Conservation (phyloP, 495 filamentous ascomycete genomes). For the Penicillium flavigenum region DNA sequence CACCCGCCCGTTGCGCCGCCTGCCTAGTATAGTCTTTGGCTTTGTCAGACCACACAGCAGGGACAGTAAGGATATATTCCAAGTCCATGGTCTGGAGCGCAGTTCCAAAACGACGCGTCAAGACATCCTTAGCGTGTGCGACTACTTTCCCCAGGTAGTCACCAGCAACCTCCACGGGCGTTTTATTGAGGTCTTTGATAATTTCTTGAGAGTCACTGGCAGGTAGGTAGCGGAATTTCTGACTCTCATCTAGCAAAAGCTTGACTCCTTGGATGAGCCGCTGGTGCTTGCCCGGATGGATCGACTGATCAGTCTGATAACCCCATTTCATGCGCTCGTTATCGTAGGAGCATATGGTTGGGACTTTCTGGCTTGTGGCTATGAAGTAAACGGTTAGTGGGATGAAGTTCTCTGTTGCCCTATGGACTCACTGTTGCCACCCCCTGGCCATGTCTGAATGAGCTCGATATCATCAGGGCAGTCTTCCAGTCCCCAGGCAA, state of each 20-base stretch:
- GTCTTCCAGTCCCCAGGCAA: conserved; percentile 28
- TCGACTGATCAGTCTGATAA: conserved; percentile 32
- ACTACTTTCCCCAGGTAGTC: conserved; percentile 47
- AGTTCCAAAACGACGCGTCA: conserved; percentile 35
- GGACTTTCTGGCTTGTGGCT: conserved; percentile 48
- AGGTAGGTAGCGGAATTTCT: conserved; percentile 20
- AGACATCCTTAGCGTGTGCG: conserved; percentile 26
- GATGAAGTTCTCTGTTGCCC: not conserved
- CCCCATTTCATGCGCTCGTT: conserved; percentile 40
- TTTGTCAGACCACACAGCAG: conserved; percentile 54
- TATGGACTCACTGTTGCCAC: conserved; percentile 24
- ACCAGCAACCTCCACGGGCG: conserved; percentile 33
- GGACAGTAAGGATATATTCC: conserved; percentile 51
- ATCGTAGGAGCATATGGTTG: conserved; percentile 45
- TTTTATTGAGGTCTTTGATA: conserved; percentile 27
- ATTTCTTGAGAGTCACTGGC: conserved; percentile 17
- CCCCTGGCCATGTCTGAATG: conserved; percentile 38
- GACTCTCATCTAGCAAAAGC: conserved; percentile 34
- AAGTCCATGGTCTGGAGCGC: conserved; percentile 18
- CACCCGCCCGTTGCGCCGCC: conserved; percentile 50
- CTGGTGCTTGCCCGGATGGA: conserved; percentile 7
- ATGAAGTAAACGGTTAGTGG: not conserved
- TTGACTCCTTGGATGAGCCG: conserved; percentile 38
- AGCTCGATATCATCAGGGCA: conserved; percentile 29
- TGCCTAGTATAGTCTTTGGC: conserved; percentile 48